Evolutionary conservation across 2,329 filamentous ascomycete species (phyloP), one percentile per base, ranked within the genome.

Genomic region (Colletotrichum kahawae): DNA sequence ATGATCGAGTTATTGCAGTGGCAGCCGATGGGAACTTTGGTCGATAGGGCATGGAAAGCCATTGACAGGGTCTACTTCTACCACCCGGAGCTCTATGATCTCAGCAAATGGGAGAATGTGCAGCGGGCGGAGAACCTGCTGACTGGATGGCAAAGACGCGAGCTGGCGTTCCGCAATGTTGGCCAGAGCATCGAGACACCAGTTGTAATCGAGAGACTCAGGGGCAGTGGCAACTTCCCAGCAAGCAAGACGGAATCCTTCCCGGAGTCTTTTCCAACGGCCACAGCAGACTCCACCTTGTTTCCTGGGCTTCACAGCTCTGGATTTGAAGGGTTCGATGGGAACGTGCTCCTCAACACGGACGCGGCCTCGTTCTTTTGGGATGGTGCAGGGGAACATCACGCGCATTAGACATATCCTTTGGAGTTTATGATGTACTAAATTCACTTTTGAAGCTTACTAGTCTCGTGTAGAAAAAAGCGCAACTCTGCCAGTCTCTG

Each of bases 1-100:
- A 85, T 91, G 80, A 87, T 88, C 1, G 88, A 88, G 7, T 88
- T 91, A 78, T 85, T 92, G 14, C 87, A 85, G 76, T 84, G 86
- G 38, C 87, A 88, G 38, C 67, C 70, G 1, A 83, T 83, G 4
- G 90, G 90, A 6, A 81, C 79, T 7, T 82, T 92, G 7, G 87
- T 90, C 8, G 89, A 91, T 63, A 85, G 87, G 34, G 90, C 87
- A 1, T 92, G 90, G 90, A 78, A 76, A 4, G 82, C 84, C 16
- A 81, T 90, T 9, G 84, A 88, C 34, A 81, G 82, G 3, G 84
- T 87, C 3, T 91, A 90, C 79, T 76, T 79, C 1, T 87, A 86
- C 62, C 87, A 91, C 75, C 81, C 85, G 0, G 89, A 91, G 78
- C 82, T 92, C 5, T 85, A 85, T 64, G 88, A 91, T 78, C 80